These are phyloP conservation scores for Trametes hirsuta DNA, from an alignment of 1,284 basidiomycete species.

Conservation along the genomic window DNA sequence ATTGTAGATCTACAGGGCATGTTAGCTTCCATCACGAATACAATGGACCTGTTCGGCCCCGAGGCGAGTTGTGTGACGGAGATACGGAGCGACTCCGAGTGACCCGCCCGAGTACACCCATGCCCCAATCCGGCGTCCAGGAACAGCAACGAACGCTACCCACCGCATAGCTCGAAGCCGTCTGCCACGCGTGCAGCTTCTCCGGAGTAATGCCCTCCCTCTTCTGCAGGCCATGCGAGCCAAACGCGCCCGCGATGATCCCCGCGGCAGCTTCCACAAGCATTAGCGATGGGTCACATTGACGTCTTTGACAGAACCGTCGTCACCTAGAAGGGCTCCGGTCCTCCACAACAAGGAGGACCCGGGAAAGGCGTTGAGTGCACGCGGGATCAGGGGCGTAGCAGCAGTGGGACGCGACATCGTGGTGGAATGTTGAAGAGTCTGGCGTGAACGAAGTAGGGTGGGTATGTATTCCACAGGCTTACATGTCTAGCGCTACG, in stretches of 20 bases:
- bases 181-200: slow-evolving; percentile 61
- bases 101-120: not conserved
- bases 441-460: too few relatives aligned
- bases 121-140: not conserved
- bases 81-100: not conserved
- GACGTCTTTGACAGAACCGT: not conserved
- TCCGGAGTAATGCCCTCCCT: slow-evolving; percentile 53
- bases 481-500: too few relatives aligned
- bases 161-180: slow-evolving; percentile 68
- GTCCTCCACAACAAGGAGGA: slow-evolving; percentile 33
- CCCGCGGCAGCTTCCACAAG: slow-evolving; percentile 51
- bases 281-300: not conserved
- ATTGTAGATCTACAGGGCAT: slow-evolving; percentile 63
- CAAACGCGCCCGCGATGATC: slow-evolving; percentile 71
- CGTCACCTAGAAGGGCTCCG: slow-evolving; percentile 34
- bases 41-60: too few relatives aligned
- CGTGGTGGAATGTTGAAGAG: not conserved
- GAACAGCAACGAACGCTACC: slow-evolving; percentile 24
- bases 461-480: not conserved
- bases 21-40: not conserved
- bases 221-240: slow-evolving; percentile 63
- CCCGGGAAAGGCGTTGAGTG: slow-evolving; percentile 18
- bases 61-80: too few relatives aligned
- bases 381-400: slow-evolving; percentile 33
- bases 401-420: slow-evolving; percentile 28